Evolutionary conservation across 1,139 yeast genomes (phyloP).

Genomic region (Geotrichum cucujoidarum): DNA sequence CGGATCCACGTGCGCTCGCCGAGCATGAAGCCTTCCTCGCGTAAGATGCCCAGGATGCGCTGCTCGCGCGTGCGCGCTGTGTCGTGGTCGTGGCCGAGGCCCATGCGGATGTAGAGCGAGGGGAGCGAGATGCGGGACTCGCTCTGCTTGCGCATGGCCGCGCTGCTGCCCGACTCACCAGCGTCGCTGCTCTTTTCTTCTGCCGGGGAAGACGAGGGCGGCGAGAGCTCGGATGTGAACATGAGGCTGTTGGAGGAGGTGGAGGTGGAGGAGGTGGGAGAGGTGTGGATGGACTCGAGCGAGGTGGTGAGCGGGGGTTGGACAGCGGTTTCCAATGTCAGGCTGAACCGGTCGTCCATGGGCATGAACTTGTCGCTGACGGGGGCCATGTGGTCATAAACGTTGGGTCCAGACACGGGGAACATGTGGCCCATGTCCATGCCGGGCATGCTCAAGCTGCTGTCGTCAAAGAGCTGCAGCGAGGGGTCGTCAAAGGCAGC

Average conservation of each 20-base stretch:
- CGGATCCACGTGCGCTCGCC: conserved; percentile 81
- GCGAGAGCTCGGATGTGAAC: not conserved
- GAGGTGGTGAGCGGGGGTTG: not conserved
- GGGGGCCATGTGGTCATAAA: too few species aligned
- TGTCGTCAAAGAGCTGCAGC: not conserved
- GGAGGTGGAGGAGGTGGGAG: not conserved
- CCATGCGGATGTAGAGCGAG: conserved; percentile 53
- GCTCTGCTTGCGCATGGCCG: conserved; percentile 35
- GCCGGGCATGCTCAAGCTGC: not conserved
- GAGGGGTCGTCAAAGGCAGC: not conserved
- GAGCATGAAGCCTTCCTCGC: conserved; percentile 57
- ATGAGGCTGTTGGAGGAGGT: not conserved
- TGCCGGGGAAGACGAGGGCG: not conserved
- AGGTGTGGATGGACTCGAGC: not conserved
- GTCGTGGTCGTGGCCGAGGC: conserved; percentile 45
- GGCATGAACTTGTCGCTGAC: not conserved
- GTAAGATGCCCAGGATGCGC: conserved; percentile 53
- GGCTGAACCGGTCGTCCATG: not conserved
- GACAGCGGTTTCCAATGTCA: not conserved
- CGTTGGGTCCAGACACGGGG: not conserved
- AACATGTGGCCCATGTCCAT: not conserved
- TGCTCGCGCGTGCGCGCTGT: conserved; percentile 59
- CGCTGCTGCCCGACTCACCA: not conserved
- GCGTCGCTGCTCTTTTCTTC: not conserved
- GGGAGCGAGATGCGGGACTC: conserved; percentile 56